A percentile compares a stretch with the other conserved stretches of the same genome.
Conservation (phyloP, 73 alveolate species). For the Uronychia setigera region DNA sequence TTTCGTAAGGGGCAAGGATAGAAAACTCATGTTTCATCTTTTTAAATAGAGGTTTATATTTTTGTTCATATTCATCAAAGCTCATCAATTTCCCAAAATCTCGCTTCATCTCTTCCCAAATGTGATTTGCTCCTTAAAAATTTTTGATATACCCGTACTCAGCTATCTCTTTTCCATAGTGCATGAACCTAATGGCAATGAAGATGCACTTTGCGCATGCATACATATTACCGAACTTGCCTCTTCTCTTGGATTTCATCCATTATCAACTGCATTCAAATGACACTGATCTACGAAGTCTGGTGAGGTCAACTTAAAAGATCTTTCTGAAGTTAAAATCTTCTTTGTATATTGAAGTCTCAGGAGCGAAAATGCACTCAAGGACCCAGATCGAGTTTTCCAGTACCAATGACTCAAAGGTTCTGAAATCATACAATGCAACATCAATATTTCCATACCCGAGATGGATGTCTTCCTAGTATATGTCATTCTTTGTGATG, state of each 20-base stretch:
- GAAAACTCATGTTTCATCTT: not conserved
- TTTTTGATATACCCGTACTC: not conserved
- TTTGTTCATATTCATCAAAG: not conserved
- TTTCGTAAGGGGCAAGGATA: not conserved
- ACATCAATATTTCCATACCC: not conserved
- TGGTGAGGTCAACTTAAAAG: not conserved
- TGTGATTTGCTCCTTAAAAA: not conserved
- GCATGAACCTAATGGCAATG: not conserved
- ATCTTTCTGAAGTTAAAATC: not conserved
- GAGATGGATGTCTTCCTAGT: not conserved
- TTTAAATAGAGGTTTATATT: not conserved
- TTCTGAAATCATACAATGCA: not conserved
- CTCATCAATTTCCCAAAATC: not conserved
- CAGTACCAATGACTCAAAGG: not conserved
- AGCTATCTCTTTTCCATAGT: not conserved
- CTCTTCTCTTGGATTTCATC: not conserved
- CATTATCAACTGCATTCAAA: not conserved
- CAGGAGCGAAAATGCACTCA: not conserved
- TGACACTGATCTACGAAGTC: not conserved
- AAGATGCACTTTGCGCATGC: not conserved
- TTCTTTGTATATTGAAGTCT: not conserved
- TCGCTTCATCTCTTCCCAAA: not conserved
- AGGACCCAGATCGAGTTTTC: not conserved
- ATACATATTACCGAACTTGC: not conserved
- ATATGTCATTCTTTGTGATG: not conserved